Evolutionary conservation across 306 rosid genomes (phyloP).

Genomic region (Fragaria iinumae): DNA sequence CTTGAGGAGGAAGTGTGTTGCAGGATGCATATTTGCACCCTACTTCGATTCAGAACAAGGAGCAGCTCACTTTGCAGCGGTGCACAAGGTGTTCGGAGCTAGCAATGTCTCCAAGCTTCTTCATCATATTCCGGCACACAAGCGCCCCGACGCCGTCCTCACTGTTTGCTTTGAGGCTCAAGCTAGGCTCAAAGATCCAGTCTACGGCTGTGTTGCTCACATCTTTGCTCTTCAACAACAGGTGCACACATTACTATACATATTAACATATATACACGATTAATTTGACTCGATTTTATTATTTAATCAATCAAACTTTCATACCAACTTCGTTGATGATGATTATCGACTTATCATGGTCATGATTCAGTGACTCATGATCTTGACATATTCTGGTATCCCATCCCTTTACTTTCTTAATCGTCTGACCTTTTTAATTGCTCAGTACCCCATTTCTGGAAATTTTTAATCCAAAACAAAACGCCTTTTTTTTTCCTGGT

Average conservation of each 20-base stretch:
- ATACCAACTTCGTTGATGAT: conserved; percentile 9
- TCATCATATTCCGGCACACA: conserved; percentile 63
- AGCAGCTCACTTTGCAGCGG: conserved; percentile 82
- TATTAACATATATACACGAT: not conserved
- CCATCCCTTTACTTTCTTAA: conserved; percentile 1
- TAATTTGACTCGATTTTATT: not conserved
- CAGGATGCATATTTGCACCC: conserved; percentile 84
- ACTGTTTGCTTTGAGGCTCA: conserved; percentile 92
- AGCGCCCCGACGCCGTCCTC: conserved; percentile 80
- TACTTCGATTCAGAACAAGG: conserved; percentile 96
- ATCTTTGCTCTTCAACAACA: conserved; percentile 93
- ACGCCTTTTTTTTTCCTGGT: not conserved
- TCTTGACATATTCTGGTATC: not conserved
- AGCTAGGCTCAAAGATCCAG: conserved; percentile 82
- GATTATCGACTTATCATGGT: not conserved
- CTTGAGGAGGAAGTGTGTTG: conserved; percentile 72
- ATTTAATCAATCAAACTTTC: not conserved
- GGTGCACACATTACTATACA: conserved; percentile 34
- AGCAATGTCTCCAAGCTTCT: conserved; percentile 92
- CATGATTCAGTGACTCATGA: not conserved
- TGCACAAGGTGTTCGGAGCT: conserved; percentile 92
- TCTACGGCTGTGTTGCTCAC: conserved; percentile 91
- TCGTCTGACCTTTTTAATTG: not conserved
- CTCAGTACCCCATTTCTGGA: not conserved
- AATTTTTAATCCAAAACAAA: not conserved